These are phyloP conservation scores for Fusarium annulatum DNA, from an alignment of 2,329 filamentous ascomycete species.

Conservation along the genomic window DNA sequence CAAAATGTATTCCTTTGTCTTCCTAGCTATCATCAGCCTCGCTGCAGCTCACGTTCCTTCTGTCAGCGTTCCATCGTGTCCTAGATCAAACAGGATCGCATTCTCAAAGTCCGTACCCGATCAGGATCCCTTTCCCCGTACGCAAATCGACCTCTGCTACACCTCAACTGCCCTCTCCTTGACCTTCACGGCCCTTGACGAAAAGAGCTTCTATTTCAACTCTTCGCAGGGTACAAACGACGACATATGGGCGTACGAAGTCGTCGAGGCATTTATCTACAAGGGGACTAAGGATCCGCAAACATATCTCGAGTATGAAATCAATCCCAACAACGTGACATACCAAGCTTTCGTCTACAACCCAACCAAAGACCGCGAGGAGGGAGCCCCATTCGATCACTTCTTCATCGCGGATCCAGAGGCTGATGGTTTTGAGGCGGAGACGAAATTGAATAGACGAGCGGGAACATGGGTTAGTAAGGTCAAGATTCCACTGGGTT, in stretches of 20 bases:
- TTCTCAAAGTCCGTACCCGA: constrained; percentile 58
- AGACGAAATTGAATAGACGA: constrained; percentile 53
- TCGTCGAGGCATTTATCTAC: constrained; percentile 63
- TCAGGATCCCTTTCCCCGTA: constrained; percentile 54
- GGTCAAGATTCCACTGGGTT: constrained; percentile 56
- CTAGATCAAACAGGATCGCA: constrained; percentile 49
- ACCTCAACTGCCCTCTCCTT: constrained; percentile 53
- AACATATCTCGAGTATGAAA: constrained; percentile 63
- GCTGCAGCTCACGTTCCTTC: constrained; percentile 36
- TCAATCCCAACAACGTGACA: constrained; percentile 62
- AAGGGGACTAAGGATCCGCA: constrained; percentile 58
- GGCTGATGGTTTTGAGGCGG: constrained; percentile 55
- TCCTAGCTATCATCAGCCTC: constrained; percentile 6
- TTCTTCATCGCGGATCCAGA: constrained; percentile 55
- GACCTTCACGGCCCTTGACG: constrained; percentile 58
- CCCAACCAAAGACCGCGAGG: constrained; percentile 57
- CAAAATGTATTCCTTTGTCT: constrained; percentile 15
- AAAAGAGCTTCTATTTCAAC: constrained; percentile 61
- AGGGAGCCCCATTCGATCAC: constrained; percentile 57
- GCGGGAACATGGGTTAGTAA: constrained; percentile 55
- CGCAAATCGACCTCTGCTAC: constrained; percentile 61
- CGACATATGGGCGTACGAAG: constrained; percentile 61
- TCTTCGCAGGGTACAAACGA: constrained; percentile 56
- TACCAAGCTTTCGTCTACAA: constrained; percentile 65
- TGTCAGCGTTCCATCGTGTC: constrained; percentile 55